Base-by-base conservation (phyloP, 75 land plant genomes). In the Cupressus sempervirens region DNA sequence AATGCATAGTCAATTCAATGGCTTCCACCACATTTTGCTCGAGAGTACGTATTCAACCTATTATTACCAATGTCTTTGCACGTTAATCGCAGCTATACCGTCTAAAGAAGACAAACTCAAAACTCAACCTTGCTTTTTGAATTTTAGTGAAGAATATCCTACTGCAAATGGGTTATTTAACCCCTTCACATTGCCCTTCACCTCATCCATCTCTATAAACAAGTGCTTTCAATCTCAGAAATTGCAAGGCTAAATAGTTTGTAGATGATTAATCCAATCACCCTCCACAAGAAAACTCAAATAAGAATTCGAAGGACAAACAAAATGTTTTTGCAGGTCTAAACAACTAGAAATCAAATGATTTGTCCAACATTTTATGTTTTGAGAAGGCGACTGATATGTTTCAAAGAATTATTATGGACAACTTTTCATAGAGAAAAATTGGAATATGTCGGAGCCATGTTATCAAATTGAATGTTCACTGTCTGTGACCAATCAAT, bases 171-270 rank as follows among this genome's bases (percentile, higher is more conserved):
- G 94, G 76, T 89, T 92, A 83, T 90, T 89, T 54, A 96, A 86
- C 0, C 87, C 95, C 67, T 96, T 96, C 79, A 91, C 75, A 87
- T 96, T 93, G 87, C 89, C 94, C 88, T 93, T 96, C 67, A 93
- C 84, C 1, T 96, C 96, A 48, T 89, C 96, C 98, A 96, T 95
- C 23, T 82, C 83, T 30, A 11, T 15, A 23, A 58, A 20, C 4
- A 20, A 58, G 3, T 56, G 4, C 5, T 18, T 23, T 58, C 7
- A 20, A 58, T 58, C 65, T 20, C 26, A 58, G 26, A 6, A 58
- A 58, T 58, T 58, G 20, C 62, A 58, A 58, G 65, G 26, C 6
- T 58, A 26, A 7, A 58, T 0, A 4, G 65, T 58, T 7, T 23
- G 7, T 58, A 7, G 20, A 20, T 58, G 6, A 1, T 20, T 58